These are phyloP conservation scores for Pythium oligandrum DNA, from an alignment of 352 stramenopile species.

Conservation along the genomic window DNA sequence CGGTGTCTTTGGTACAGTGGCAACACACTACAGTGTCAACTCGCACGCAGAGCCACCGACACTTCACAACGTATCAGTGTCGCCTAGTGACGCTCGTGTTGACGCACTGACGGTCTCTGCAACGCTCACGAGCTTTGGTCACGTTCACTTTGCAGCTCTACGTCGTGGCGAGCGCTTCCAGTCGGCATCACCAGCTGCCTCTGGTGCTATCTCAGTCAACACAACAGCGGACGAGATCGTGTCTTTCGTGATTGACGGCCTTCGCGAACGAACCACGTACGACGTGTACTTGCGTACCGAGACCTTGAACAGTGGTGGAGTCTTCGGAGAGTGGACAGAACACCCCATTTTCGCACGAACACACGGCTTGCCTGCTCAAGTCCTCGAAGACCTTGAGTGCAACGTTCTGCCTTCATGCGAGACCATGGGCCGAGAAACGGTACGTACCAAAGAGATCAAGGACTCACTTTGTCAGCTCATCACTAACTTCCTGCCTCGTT, in stretches of 20 bases:
- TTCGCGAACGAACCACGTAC: constrained; percentile 56
- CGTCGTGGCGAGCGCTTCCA: constrained; percentile 26
- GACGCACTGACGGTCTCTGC: constrained; percentile 57
- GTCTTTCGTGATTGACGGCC: constrained; percentile 40
- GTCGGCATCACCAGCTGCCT: constrained; percentile 4
- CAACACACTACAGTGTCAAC: constrained; percentile 44
- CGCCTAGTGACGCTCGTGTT: constrained; percentile 52
- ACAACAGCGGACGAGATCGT: constrained; percentile 8
- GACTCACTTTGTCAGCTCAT: constrained; percentile 3
- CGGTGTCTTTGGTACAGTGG: constrained; percentile 69
- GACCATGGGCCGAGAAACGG: constrained; percentile 39
- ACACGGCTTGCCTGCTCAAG: constrained; percentile 55
- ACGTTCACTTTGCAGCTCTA: constrained; percentile 63
- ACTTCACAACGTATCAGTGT: constrained; percentile 31
- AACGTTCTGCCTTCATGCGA: constrained; percentile 39
- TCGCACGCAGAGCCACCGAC: constrained; percentile 41
- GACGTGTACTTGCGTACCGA: constrained; percentile 72
- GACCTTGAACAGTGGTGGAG: constrained; percentile 66
- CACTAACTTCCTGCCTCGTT: constrained; percentile 2
- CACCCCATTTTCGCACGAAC: constrained; percentile 44
- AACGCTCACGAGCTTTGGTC: constrained; percentile 33
- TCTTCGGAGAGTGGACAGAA: constrained; percentile 54
- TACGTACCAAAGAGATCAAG: constrained; percentile 11
- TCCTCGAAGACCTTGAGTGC: constrained; percentile 63
- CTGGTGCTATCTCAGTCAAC: constrained; percentile 15